Evolutionary conservation across 1,284 basidiomycete genomes (phyloP).

Genomic region (Lignosus rhinocerotis): DNA sequence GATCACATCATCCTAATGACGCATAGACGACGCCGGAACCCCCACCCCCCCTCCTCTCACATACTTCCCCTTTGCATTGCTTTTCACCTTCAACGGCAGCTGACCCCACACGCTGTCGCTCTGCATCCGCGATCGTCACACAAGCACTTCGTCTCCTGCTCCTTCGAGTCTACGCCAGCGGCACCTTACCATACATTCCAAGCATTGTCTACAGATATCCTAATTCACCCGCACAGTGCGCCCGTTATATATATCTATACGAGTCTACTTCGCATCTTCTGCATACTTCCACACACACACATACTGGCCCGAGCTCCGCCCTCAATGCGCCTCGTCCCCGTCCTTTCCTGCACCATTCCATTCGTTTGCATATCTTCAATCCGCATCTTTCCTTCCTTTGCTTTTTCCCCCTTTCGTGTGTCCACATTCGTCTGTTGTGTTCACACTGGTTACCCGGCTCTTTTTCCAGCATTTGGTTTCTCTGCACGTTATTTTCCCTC

Average conservation of each 20-base stretch:
- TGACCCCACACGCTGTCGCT: not conserved
- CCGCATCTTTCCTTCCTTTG: not conserved
- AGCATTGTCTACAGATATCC: constrained; percentile 25
- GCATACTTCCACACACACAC: not conserved
- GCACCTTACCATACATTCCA: not conserved
- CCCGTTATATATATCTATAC: constrained; percentile 16
- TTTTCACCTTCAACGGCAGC: not conserved
- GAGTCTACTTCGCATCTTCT: not conserved
- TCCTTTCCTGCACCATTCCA: constrained; percentile 6
- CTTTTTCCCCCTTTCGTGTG: not conserved
- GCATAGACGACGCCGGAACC: constrained; percentile 13
- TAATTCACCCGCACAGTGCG: constrained; percentile 23
- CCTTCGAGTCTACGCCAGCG: not conserved
- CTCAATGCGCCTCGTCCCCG: not conserved
- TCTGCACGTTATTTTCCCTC: not conserved
- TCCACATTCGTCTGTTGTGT: not conserved
- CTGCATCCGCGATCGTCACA: not conserved
- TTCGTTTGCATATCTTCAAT: constrained; percentile 11
- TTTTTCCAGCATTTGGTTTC: not conserved
- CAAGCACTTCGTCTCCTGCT: not conserved
- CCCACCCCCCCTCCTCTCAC: not conserved
- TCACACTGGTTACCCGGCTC: not conserved
- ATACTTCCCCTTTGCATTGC: not conserved
- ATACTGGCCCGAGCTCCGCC: not conserved
- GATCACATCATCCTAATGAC: constrained; percentile 16